Evolutionary conservation across 495 filamentous ascomycete genomes (phyloP), one percentile per base, ranked within the genome.

Genomic region (Penicillium bialowiezense): DNA sequence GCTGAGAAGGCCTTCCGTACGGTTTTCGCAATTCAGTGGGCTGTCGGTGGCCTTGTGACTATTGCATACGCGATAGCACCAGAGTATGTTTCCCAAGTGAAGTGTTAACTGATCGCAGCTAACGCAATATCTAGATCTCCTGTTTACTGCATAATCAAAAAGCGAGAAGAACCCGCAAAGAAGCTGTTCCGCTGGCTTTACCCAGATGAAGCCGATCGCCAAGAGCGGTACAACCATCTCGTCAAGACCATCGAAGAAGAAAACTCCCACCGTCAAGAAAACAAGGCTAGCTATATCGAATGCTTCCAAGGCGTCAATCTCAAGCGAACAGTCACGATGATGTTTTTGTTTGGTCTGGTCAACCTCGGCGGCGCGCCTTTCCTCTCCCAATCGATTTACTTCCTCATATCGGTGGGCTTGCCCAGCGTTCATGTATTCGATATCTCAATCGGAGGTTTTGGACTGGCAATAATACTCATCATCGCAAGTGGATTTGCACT

Each of bases 391-490:
- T 52, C 48, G 10, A 64, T 61, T 29, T 64, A 64, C 46, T 61
- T 64, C 52, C 50, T 61, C 9, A 56, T 64, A 20, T 56, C 56
- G n/a, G 61, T 56, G 21, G 61, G 61, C 18, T 35, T 64, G 12
- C 47, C 52, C 15, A 29, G 47, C 6, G 39, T 47, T 14, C 48
- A 51, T 41, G 48, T 55, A 10, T 55, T 55, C 29, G 52, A 56
- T 37, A 51, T 60, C 56, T 57, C 47, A n/a, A 44, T 55, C 13
- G 64, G 53, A 4, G 61, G 60, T 37, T 67, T 65, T 31, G 56
- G 50, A 0, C 37, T 65, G 4, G 64, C 56, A 8, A 50, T 60
- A 13, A 23, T 63, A 9, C 52, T 60, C 29, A 50, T 55, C 17
- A 33, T 55, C 29, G 41, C 39, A 8, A 42, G 48, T 2, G 48